Conservation (phyloP, 768 basidiomycete genomes). For the Sistotremastrum niveocremeum region DNA sequence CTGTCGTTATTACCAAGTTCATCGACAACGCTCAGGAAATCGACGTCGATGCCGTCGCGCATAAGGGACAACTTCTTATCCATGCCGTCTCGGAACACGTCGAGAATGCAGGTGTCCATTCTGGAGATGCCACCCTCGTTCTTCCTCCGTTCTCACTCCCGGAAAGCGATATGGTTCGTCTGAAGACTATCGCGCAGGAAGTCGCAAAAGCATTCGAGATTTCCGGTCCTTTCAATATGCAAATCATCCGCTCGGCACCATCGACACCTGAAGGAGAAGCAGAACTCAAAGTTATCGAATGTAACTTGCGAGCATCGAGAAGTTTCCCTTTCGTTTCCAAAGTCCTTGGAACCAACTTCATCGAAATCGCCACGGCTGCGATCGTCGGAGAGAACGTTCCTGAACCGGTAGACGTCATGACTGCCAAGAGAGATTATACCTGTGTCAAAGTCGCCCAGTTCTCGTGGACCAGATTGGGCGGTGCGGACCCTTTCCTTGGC, state of each 20-base stretch:
- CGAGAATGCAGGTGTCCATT: constrained; percentile 97
- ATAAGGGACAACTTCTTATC: constrained; percentile 82
- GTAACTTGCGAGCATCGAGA: constrained; percentile 93
- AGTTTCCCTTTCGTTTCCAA: constrained; percentile 99
- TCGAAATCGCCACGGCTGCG: constrained; percentile 82
- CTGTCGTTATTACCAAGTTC: constrained; percentile 98
- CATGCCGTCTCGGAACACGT: constrained; percentile 98
- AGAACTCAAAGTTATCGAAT: constrained; percentile 94
- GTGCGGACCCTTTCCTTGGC: constrained; percentile 94
- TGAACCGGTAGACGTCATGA: constrained; percentile 85
- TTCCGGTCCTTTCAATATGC: constrained; percentile 99
- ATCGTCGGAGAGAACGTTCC: constrained; percentile 81
- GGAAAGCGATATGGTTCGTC: constrained; percentile 63
- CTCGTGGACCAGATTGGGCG: constrained; percentile 92
- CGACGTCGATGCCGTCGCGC: constrained; percentile 92
- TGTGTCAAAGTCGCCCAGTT: constrained; percentile 98
- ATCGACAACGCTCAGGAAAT: constrained; percentile 97
- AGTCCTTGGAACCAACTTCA: constrained; percentile 94
- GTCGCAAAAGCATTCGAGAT: constrained; percentile 92
- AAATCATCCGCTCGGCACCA: constrained; percentile 78
- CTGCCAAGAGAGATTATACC: constrained; percentile 75
- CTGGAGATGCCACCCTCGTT: constrained; percentile 95
- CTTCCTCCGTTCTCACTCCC: constrained; percentile 83
- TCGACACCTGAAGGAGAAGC: constrained; percentile 37
- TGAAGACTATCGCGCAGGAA: constrained; percentile 90